Evolutionary conservation across 2,329 filamentous ascomycete genomes (phyloP), one percentile per base, ranked within the genome.

Genomic region (Pseudocercospora ulei): DNA sequence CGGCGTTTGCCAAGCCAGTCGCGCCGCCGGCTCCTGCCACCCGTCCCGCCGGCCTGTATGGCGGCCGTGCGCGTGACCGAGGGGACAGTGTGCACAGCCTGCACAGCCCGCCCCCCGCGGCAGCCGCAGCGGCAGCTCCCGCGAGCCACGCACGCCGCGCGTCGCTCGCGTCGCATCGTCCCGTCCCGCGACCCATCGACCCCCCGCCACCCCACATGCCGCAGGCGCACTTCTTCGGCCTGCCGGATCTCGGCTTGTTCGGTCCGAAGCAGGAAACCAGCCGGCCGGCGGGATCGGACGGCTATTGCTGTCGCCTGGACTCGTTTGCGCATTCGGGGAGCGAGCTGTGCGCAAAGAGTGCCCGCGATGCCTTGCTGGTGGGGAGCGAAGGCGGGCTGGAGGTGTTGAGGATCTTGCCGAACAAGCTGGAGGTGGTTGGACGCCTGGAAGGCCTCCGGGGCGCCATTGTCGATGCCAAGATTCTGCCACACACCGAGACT

Each of bases 251-350:
- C 9, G 54, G 56, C 8, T 37, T 58, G 2, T 37, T 53, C 13
- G 47, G 41, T 9, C 37, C 43, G 17, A 55, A 54, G 18, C 40
- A 43, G 9, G 50, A 55, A 11, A 79, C 37, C 12, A 51, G 48
- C 4, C 52, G 47, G 22, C 38, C 49, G 22, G 55, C 56, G 5
- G 59, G 59, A 3, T 56, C 57, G 23, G 73, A 72, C 28, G 83
- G 82, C 5, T 85, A 82, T 50, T 83, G 80, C 57, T 90, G 84
- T 57, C 78, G 80, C 4, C 86, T 93, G 53, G 87, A 94, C 58
- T 76, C 70, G 2, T 67, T 92, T 27, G 60, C 65, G 2, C 65
- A 66, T 4, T 59, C 65, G 39, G 63, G 65, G 2, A 65, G 66
- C 8, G 60, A 66, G 28, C 67, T 68, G 14, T 59, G 62, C 1